phyloP scores from a whole-genome alignment of 1,284 basidiomycete genomes.

The Ceratobasidium sp. region DNA sequence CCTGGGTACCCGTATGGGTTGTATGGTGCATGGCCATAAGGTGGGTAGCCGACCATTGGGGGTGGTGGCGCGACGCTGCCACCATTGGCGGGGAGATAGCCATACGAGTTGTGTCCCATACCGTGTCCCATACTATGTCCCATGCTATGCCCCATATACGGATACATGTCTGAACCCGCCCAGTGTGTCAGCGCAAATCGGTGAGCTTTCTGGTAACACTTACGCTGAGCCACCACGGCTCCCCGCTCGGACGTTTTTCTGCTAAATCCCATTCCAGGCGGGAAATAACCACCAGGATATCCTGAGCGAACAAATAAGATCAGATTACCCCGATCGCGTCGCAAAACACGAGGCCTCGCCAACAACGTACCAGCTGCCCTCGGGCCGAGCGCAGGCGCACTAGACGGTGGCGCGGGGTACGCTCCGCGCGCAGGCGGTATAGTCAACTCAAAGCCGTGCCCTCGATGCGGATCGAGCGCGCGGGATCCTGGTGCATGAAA shows the following conservation, averaged over 20 bases:
- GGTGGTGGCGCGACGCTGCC: conserved; percentile 2
- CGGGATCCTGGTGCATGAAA: conserved; percentile 11
- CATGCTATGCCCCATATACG: conserved; percentile 9
- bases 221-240: conserved; percentile 19
- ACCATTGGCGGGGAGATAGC: conserved; percentile 26
- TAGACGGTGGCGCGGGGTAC: conserved; percentile 33
- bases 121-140: no score
- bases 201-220: background rate
- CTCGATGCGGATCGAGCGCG: conserved; percentile 7
- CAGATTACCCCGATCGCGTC: background rate
- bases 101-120: conserved; percentile 15
- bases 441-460: conserved; percentile 17
- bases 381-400: conserved; percentile 36
- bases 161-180: conserved; percentile 4
- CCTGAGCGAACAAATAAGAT: conserved; percentile 13
- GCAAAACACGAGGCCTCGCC: conserved; percentile 9
- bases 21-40: conserved; percentile 32
- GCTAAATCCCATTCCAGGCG: conserved; percentile 33
- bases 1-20: conserved; percentile 36
- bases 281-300: conserved; percentile 39
- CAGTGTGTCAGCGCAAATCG: background rate
- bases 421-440: conserved; percentile 2
- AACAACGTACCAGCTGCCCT: conserved; percentile 25
- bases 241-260: conserved; percentile 40
- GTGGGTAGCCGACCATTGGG: conserved; percentile 18